Evolutionary conservation across 805 yeast species (phyloP).

Genomic region (Candida alai): DNA sequence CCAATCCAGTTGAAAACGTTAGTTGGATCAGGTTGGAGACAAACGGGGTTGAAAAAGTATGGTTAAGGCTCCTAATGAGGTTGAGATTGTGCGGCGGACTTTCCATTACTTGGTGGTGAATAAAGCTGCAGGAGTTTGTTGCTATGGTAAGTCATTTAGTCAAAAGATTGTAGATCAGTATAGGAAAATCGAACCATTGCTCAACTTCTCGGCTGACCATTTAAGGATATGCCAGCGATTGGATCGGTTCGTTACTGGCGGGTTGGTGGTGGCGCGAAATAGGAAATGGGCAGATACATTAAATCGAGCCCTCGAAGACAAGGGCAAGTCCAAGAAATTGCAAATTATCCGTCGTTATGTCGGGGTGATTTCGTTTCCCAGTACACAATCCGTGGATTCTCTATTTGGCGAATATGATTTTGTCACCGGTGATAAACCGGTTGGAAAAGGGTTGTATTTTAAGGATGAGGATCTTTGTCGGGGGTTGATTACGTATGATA

Average conservation of each 20-base stretch:
- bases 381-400: too few species aligned
- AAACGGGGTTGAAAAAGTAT: too few species aligned
- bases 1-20: too few species aligned
- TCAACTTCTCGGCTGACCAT: too few species aligned
- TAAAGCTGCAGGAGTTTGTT: conserved; percentile 21
- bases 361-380: conserved; percentile 13
- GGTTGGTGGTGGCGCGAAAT: conserved; percentile 18
- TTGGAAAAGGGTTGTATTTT: conserved; percentile 8
- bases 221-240: conserved; percentile 18
- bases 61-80: too few species aligned
- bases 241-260: conserved; percentile 23
- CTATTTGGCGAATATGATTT: too few species aligned
- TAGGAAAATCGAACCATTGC: too few species aligned
- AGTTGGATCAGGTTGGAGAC: too few species aligned
- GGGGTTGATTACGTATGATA: conserved; percentile 14
- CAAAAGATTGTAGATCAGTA: too few species aligned
- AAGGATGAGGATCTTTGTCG: conserved; percentile 5
- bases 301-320: conserved; percentile 9
- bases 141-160: too few species aligned
- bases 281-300: conserved; percentile 13
- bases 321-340: not conserved
- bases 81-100: conserved; percentile 14
- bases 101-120: conserved; percentile 18
- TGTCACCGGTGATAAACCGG: too few species aligned
- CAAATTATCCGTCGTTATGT: conserved; percentile 15